Conservation (phyloP, 192 early-diverging fungal species). For the Globomyces pollinis-pini region DNA sequence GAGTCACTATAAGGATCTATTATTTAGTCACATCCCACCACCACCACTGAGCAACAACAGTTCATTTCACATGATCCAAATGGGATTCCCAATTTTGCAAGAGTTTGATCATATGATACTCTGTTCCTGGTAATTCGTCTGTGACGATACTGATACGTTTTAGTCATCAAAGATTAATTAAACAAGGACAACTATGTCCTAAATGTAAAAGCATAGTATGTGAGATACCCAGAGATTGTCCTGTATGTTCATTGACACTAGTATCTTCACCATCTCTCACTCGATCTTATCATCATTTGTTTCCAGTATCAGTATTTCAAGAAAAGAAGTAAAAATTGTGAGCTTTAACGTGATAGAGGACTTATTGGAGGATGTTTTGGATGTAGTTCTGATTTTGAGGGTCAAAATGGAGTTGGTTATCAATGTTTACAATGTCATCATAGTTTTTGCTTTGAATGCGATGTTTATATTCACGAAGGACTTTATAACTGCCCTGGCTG, state of each 20-base stretch:
- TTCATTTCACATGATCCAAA: constrained; percentile 57
- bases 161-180: constrained; percentile 62
- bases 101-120: constrained; percentile 39
- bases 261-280: constrained; percentile 87
- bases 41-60: constrained; percentile 64
- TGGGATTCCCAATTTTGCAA: constrained; percentile 79
- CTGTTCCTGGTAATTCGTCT: constrained; percentile 50
- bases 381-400: constrained; percentile 10
- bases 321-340: constrained; percentile 45
- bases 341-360: constrained; percentile 8
- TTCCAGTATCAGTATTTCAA: constrained; percentile 78
- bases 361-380: not conserved
- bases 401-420: constrained; percentile 57
- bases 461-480: constrained; percentile 86
- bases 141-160: too few relatives aligned
- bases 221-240: constrained; percentile 85
- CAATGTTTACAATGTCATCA: constrained; percentile 70
- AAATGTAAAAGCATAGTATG: constrained; percentile 75
- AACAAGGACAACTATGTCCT: constrained; percentile 78
- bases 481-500: constrained; percentile 74
- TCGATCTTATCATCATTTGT: constrained; percentile 88
- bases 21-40: constrained; percentile 85
- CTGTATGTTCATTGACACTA: constrained; percentile 78
- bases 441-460: constrained; percentile 85
- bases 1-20: constrained; percentile 68